phyloP scores from a whole-genome alignment of 306 rosid species.

The Prunus dulcis region DNA sequence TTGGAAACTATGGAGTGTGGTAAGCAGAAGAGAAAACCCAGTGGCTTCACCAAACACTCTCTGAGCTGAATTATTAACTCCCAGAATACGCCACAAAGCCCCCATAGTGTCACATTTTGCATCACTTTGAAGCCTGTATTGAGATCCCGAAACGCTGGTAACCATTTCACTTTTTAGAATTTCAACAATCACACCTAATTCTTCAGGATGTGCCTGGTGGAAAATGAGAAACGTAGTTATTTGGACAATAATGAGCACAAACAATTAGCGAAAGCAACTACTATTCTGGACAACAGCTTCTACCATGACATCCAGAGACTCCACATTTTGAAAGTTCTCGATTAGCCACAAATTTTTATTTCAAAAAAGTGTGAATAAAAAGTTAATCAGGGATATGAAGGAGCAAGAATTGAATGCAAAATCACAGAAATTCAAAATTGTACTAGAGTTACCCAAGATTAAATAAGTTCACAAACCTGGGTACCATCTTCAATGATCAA shows the following conservation, averaged over 20 bases:
- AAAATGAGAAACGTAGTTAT: constrained; percentile 26
- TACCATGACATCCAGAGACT: not conserved
- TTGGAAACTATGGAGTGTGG: constrained; percentile 94
- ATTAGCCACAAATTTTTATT: not conserved
- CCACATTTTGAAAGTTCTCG: not conserved
- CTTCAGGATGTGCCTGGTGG: constrained; percentile 89
- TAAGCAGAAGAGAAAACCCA: constrained; percentile 96
- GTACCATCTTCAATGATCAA: constrained; percentile 80
- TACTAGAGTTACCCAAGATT: not conserved
- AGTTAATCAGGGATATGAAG: not conserved
- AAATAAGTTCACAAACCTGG: constrained; percentile 57
- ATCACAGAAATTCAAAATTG: not conserved
- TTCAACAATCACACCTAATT: constrained; percentile 83
- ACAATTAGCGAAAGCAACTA: constrained; percentile 13
- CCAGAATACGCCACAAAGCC: constrained; percentile 81
- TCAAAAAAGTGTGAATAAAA: not conserved
- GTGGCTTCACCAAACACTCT: constrained; percentile 95
- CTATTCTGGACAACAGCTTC: constrained; percentile 12
- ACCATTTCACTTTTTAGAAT: constrained; percentile 97
- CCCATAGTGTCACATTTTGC: constrained; percentile 98
- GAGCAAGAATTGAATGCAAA: not conserved
- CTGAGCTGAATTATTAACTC: constrained; percentile 73
- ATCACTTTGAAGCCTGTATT: constrained; percentile 72
- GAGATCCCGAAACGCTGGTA: constrained; percentile 73
- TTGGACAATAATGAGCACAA: constrained; percentile 19